Evolutionary conservation across 495 filamentous ascomycete species (phyloP).

Genomic region (Aspergillus steynii): DNA sequence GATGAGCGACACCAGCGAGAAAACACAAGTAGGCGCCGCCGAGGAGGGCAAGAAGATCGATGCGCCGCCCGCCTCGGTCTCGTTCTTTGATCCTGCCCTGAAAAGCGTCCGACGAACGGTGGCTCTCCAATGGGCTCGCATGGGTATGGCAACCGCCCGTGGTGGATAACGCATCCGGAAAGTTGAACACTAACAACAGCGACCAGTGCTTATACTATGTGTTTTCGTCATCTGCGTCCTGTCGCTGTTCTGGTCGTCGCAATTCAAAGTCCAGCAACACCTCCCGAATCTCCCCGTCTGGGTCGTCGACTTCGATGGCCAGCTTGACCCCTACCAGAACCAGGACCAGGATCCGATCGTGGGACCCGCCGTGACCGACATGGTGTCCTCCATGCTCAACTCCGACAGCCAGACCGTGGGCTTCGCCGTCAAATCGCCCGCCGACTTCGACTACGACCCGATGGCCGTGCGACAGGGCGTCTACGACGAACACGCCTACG

Average conservation of each 20-base stretch:
- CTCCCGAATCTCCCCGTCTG: conserved; percentile 51
- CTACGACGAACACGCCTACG: conserved; percentile 63
- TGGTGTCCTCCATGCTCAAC: conserved; percentile 36
- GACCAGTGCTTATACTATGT: conserved; percentile 52
- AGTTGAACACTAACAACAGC: neutral
- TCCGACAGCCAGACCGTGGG: conserved; percentile 42
- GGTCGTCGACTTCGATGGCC: conserved; percentile 67
- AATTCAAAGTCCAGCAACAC: conserved; percentile 52
- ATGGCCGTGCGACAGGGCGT: conserved; percentile 59
- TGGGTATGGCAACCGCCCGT: conserved; percentile 18
- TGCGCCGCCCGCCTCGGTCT: conserved; percentile 42
- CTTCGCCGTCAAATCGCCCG: conserved; percentile 49
- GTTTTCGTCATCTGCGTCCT: conserved; percentile 55
- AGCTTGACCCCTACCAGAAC: conserved; percentile 49
- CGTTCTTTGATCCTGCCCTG: conserved; percentile 53
- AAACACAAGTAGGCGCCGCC: neutral
- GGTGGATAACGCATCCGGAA: neutral
- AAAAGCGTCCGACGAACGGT: conserved; percentile 48
- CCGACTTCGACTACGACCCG: conserved; percentile 58
- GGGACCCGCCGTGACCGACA: conserved; percentile 54
- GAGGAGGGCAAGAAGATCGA: conserved; percentile 15
- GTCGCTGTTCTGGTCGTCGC: conserved; percentile 62
- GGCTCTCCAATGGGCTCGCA: conserved; percentile 35
- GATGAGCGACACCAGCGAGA: conserved; percentile 8
- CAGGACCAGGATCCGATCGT: conserved; percentile 47